These are phyloP conservation scores for Aspergillus fumigatus DNA, from an alignment of 2,329 filamentous ascomycete genomes.

Conservation along the genomic window DNA sequence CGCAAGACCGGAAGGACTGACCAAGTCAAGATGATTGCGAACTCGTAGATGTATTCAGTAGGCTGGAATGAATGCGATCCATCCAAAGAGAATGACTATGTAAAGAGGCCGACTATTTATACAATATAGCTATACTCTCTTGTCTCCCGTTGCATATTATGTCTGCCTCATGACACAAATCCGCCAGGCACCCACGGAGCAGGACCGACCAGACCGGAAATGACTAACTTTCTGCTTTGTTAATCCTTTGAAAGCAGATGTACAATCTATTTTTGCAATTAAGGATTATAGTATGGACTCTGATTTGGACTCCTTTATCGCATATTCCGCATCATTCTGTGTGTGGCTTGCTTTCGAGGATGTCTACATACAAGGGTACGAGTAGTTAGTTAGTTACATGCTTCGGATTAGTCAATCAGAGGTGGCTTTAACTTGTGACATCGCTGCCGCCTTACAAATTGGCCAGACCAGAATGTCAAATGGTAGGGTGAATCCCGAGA, in stretches of 20 bases:
- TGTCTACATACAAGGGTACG: neutral
- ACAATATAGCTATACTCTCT: neutral
- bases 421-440: neutral
- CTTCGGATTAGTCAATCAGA: too few relatives aligned
- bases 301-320: neutral
- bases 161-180: neutral
- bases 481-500: neutral
- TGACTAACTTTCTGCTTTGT: neutral
- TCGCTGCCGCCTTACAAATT: neutral
- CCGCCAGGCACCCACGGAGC: neutral
- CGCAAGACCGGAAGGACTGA: neutral
- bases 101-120: neutral
- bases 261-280: neutral
- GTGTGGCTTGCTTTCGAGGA: neutral
- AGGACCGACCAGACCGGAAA: neutral
- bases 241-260: neutral
- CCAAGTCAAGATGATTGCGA: neutral
- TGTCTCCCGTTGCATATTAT: neutral
- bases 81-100: neutral
- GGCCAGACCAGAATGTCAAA: neutral
- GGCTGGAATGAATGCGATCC: neutral
- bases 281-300: neutral
- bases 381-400: neutral
- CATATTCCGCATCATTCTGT: neutral
- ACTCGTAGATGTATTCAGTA: neutral